Conservation (phyloP, 1,284 basidiomycete species). For the Mycosarcoma mackinlayi region DNA sequence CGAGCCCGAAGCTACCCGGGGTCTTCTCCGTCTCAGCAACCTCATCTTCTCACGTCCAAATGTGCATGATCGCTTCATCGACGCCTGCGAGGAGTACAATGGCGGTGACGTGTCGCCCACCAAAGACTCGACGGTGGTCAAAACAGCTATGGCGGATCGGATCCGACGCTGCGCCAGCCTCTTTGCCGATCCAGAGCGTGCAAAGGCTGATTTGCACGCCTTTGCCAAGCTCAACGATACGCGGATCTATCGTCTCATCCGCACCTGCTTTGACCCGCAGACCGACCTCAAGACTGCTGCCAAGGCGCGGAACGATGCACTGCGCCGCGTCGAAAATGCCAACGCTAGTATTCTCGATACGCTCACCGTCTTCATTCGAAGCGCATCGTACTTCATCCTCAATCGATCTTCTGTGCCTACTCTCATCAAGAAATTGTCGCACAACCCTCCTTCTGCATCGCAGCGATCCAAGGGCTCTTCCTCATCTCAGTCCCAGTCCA, state of each 20-base stretch:
- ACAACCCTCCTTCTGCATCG: constrained; percentile 1
- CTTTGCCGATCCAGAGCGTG: constrained; percentile 76
- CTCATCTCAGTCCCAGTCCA: constrained; percentile 14
- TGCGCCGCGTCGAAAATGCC: constrained; percentile 48
- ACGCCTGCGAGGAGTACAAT: constrained; percentile 60
- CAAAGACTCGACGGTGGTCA: constrained; percentile 72
- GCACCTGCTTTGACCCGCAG: constrained; percentile 82
- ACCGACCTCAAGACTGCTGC: constrained; percentile 83
- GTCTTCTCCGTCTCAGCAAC: constrained; percentile 75
- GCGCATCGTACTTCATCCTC: constrained; percentile 78
- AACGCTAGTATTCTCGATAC: constrained; percentile 70
- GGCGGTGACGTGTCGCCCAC: constrained; percentile 82
- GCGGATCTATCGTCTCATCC: constrained; percentile 84
- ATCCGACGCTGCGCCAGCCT: constrained; percentile 30
- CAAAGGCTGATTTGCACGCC: constrained; percentile 79
- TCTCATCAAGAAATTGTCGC: constrained; percentile 69
- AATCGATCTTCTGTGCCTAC: constrained; percentile 87
- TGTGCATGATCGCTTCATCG: constrained; percentile 48
- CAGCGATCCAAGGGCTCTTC: constrained; percentile 9
- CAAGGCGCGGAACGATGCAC: constrained; percentile 72
- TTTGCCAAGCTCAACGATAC: constrained; percentile 90
- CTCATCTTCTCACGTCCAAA: constrained; percentile 47
- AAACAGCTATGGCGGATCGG: constrained; percentile 40
- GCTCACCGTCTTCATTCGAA: constrained; percentile 79
- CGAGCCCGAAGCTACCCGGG: constrained; percentile 72